Conservation (phyloP, 768 basidiomycete genomes). For the Tephrocybe sp. region DNA sequence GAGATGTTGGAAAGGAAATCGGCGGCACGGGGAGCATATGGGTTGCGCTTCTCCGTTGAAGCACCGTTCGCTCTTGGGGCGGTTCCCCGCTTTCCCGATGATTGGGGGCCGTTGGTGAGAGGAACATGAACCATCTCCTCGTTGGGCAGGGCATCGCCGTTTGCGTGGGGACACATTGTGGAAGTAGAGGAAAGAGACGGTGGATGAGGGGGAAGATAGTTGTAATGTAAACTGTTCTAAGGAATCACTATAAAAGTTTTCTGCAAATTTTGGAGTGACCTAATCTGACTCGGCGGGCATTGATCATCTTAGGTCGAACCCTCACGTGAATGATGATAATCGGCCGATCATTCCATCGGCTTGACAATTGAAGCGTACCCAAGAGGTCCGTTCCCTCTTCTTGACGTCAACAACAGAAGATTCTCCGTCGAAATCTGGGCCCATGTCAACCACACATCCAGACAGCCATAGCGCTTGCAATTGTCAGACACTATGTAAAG, state of each 20-base stretch:
- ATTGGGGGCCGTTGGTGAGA: slow-evolving; percentile 46
- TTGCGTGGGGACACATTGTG: slow-evolving; percentile 66
- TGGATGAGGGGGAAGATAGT: slow-evolving; percentile 12
- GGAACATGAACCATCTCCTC: slow-evolving; percentile 77
- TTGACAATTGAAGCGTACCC: neutral
- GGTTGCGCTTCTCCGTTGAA: slow-evolving; percentile 57
- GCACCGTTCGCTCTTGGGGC: slow-evolving; percentile 33
- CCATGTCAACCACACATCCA: too few relatives aligned
- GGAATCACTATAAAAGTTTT: slow-evolving; percentile 15
- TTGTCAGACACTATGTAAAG: too few relatives aligned
- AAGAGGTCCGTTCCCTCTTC: neutral
- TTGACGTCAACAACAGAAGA: neutral
- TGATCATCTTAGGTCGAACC: neutral
- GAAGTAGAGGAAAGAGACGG: slow-evolving; percentile 10
- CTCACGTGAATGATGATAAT: neutral
- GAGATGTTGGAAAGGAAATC: slow-evolving; percentile 92
- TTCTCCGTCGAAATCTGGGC: too few relatives aligned
- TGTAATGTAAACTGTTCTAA: slow-evolving; percentile 9
- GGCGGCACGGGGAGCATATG: slow-evolving; percentile 87
- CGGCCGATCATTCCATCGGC: slow-evolving; percentile 10
- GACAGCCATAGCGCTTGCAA: too few relatives aligned
- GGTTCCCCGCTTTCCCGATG: slow-evolving; percentile 44
- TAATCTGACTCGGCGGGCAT: slow-evolving; percentile 14
- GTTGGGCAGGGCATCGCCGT: slow-evolving; percentile 43
- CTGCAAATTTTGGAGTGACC: slow-evolving; percentile 15